These are phyloP conservation scores for Aegilops umbellulata DNA, from an alignment of 176 grass and related monocot species.

Conservation along the genomic window DNA sequence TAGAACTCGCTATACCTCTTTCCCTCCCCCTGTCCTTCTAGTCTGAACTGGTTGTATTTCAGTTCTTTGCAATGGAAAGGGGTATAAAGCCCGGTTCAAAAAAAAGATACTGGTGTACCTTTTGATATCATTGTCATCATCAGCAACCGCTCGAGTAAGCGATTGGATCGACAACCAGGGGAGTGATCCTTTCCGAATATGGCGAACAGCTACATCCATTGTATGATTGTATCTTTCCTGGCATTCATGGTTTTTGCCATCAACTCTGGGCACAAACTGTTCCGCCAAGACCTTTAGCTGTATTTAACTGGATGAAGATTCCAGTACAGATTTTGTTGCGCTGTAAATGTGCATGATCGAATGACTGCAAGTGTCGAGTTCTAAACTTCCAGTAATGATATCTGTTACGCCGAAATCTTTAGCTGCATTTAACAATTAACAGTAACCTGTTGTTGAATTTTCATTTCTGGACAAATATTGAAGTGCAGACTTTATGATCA, in stretches of 20 bases:
- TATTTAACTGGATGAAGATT: neutral
- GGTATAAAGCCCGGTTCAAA: no score
- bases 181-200: neutral
- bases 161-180: conserved; percentile 63
- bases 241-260: conserved; percentile 75
- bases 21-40: no score
- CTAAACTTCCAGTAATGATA: conserved; percentile 5
- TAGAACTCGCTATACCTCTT: no score
- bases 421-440: neutral
- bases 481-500: neutral
- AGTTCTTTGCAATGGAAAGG: no score
- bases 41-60: no score
- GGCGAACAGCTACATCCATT: conserved; percentile 70
- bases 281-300: conserved; percentile 41
- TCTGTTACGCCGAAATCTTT: conserved; percentile 55
- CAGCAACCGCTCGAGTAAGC: conserved; percentile 64
- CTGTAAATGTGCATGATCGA: conserved; percentile 6
- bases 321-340: conserved; percentile 13
- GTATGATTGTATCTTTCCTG: conserved; percentile 55
- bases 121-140: conserved; percentile 81
- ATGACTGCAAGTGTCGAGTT: neutral
- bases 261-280: conserved; percentile 72
- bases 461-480: conserved; percentile 3
- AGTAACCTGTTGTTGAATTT: neutral
- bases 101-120: conserved; percentile 87